Conservation (phyloP, 202 grass and related monocot species). For the Eragrostis tef region DNA sequence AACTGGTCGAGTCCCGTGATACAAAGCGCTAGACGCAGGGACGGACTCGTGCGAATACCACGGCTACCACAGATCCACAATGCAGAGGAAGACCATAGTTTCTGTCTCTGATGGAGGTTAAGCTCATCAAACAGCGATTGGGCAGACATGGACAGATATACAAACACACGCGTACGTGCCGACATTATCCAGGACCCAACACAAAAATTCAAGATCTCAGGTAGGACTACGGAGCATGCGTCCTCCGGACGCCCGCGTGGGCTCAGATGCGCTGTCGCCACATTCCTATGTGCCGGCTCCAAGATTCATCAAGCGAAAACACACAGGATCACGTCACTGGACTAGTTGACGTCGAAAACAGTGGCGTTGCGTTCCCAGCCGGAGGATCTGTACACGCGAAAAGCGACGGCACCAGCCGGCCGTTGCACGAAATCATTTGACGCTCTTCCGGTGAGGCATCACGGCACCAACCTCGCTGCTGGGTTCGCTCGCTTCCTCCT, state of each 20-base stretch:
- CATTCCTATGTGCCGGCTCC: not conserved
- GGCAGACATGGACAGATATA: not conserved
- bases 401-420: constrained; percentile 23
- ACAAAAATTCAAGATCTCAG: not conserved
- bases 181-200: too few relatives aligned
- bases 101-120: constrained; percentile 1
- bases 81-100: not conserved
- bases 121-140: not conserved
- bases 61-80: not conserved
- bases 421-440: not conserved
- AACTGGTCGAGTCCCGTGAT: not conserved
- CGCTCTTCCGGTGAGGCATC: not conserved
- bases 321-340: not conserved
- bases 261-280: too few relatives aligned
- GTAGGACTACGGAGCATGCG: not conserved
- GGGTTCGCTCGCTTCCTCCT: not conserved
- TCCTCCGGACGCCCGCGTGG: too few relatives aligned
- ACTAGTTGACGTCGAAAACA: not conserved
- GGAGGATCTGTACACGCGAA: not conserved
- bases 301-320: not conserved
- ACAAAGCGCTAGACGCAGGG: not conserved
- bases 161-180: not conserved
- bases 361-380: constrained; percentile 17
- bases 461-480: not conserved
- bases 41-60: constrained; percentile 3